Evolutionary conservation across 1,284 basidiomycete species (phyloP).

Genomic region (Apiotrichum mycotoxinovorans): DNA sequence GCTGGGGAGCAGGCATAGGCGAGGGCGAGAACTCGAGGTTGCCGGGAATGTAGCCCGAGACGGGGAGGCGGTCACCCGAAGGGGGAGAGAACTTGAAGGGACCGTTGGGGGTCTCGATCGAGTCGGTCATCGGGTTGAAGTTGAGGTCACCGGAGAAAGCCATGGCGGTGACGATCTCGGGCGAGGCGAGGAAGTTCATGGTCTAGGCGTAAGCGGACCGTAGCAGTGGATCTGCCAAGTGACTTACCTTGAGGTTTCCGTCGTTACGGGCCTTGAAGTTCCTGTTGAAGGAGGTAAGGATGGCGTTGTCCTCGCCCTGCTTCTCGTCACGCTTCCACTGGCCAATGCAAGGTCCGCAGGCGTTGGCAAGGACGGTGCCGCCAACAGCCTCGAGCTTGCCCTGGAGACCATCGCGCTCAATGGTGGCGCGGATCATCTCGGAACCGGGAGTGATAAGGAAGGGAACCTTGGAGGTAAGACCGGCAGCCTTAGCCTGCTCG

Average conservation of each 20-base stretch:
- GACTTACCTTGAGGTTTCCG: slow-evolving; percentile 66
- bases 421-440: slow-evolving; percentile 95
- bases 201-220: slow-evolving; percentile 52
- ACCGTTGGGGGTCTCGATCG: slow-evolving; percentile 69
- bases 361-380: slow-evolving; percentile 90
- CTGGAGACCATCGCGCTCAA: slow-evolving; percentile 77
- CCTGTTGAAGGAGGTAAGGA: slow-evolving; percentile 94
- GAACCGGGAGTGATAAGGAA: slow-evolving; percentile 97
- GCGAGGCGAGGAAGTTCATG: slow-evolving; percentile 96
- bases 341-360: slow-evolving; percentile 98
- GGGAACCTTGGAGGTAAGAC: slow-evolving; percentile 78
- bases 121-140: slow-evolving; percentile 87
- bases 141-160: slow-evolving; percentile 91
- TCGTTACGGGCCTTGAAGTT: slow-evolving; percentile 99
- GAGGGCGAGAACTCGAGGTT: slow-evolving; percentile 74
- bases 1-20: slow-evolving; percentile 69
- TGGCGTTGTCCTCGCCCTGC: slow-evolving; percentile 89
- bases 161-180: slow-evolving; percentile 95
- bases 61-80: slow-evolving; percentile 76
- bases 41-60: slow-evolving; percentile 73
- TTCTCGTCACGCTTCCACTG: slow-evolving; percentile 96
- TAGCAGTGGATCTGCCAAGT: neutral
- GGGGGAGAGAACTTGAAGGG: slow-evolving; percentile 86
- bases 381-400: slow-evolving; percentile 17
- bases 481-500: slow-evolving; percentile 78